Evolutionary conservation across 345 rosid genomes (phyloP).

Genomic region (Populus ilicifolia): DNA sequence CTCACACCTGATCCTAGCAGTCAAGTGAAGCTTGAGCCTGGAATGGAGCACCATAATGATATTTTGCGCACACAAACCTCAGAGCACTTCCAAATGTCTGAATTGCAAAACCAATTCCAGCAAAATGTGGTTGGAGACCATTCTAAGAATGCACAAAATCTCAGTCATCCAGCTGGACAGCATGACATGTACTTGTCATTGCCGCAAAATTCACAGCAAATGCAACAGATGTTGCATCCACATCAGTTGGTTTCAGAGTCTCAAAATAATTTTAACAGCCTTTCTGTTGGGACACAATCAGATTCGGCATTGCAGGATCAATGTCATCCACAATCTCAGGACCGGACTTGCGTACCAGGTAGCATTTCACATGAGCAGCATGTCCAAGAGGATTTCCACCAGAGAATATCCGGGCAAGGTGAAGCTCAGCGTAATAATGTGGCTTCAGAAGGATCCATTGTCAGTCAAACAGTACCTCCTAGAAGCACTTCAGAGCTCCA

Average conservation of each 20-base stretch:
- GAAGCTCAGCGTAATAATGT: slow-evolving; percentile 73
- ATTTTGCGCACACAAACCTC: slow-evolving; percentile 50
- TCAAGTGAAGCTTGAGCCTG: slow-evolving; percentile 69
- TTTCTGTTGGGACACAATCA: slow-evolving; percentile 44
- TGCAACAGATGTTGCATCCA: slow-evolving; percentile 55
- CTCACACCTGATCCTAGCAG: slow-evolving; percentile 43
- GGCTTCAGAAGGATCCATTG: slow-evolving; percentile 54
- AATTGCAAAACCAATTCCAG: slow-evolving; percentile 64
- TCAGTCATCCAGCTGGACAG: slow-evolving; percentile 41
- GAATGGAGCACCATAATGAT: slow-evolving; percentile 46
- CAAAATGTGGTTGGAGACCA: slow-evolving; percentile 53
- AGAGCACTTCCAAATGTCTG: slow-evolving; percentile 57
- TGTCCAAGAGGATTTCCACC: slow-evolving; percentile 68
- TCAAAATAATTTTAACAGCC: slow-evolving; percentile 42
- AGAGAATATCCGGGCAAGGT: slow-evolving; percentile 61
- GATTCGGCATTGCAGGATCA: slow-evolving; percentile 57
- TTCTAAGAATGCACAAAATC: slow-evolving; percentile 38
- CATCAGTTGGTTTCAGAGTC: slow-evolving; percentile 52
- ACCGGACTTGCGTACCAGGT: slow-evolving; percentile 39
- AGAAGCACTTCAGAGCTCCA: slow-evolving; percentile 45
- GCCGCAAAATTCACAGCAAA: slow-evolving; percentile 51
- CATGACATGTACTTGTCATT: slow-evolving; percentile 38
- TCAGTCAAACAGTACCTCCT: slow-evolving; percentile 42
- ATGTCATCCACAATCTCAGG: slow-evolving; percentile 61
- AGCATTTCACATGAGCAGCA: slow-evolving; percentile 59